Percentiles rank a stretch among this genome's conserved stretches.
These are phyloP conservation scores for Psilocybe sp. DNA, from an alignment of 768 basidiomycete genomes.

Conservation along the genomic window DNA sequence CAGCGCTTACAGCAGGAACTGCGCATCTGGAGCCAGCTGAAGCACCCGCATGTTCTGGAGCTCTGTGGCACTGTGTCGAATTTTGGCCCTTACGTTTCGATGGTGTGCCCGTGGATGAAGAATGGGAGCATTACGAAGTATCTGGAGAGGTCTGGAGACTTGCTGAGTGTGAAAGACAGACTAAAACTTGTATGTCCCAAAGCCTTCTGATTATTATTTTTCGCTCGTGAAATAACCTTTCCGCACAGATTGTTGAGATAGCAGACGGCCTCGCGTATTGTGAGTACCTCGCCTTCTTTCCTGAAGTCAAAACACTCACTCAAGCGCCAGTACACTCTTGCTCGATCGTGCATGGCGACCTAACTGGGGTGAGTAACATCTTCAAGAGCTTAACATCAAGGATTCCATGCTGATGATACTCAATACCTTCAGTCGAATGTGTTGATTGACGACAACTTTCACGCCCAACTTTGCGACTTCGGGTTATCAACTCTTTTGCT, in stretches of 20 bases:
- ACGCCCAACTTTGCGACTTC: slow-evolving; percentile 44
- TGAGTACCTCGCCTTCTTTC: slow-evolving; percentile 15
- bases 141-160: slow-evolving; percentile 32
- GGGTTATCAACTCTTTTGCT: slow-evolving; percentile 40
- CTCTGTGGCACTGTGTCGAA: slow-evolving; percentile 33
- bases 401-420: no score
- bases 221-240: background rate
- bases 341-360: slow-evolving; percentile 40
- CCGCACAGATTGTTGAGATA: slow-evolving; percentile 32
- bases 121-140: slow-evolving; percentile 35
- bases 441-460: slow-evolving; percentile 38
- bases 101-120: slow-evolving; percentile 42
- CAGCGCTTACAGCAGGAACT: slow-evolving; percentile 35
- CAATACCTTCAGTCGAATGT: slow-evolving; percentile 38
- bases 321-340: slow-evolving; percentile 30
- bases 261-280: slow-evolving; percentile 37
- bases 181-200: slow-evolving; percentile 32
- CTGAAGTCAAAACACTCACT: background rate
- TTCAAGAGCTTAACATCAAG: no score
- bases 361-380: slow-evolving; percentile 37
- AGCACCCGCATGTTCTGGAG: slow-evolving; percentile 36
- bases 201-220: background rate
- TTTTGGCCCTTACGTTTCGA: slow-evolving; percentile 33
- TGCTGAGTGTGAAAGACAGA: slow-evolving; percentile 31
- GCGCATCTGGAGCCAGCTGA: slow-evolving; percentile 33